A percentile compares a stretch with the other conserved stretches of the same genome.
Conservation (phyloP, 2,329 filamentous ascomycete species). For the Botrytis tulipae region DNA sequence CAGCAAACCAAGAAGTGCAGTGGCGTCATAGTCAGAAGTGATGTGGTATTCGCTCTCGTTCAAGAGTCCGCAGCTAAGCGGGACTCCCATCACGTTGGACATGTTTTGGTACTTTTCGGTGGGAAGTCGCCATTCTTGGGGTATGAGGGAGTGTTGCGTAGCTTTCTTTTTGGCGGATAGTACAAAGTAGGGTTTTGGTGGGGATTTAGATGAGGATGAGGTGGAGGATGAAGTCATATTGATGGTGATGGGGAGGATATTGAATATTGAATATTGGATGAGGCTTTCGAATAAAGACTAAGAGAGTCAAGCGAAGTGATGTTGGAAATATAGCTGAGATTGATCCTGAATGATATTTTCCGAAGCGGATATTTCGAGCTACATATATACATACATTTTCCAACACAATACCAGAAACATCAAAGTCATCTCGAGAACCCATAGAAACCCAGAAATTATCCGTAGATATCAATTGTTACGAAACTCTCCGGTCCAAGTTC, state of each 20-base stretch:
- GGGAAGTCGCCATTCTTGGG: not conserved
- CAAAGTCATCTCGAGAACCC: not conserved
- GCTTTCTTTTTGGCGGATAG: not conserved
- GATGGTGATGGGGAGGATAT: not conserved
- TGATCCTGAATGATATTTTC: not conserved
- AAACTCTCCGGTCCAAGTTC: not conserved
- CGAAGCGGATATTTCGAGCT: not conserved
- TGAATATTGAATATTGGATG: not conserved
- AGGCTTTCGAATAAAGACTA: not conserved
- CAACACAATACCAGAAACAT: not conserved
- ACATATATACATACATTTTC: not conserved
- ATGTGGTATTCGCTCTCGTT: slow-evolving; percentile 24
- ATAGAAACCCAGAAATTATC: not conserved
- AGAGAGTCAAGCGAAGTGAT: not conserved
- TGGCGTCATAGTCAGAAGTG: slow-evolving; percentile 33
- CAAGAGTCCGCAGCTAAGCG: not conserved
- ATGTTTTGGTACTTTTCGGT: not conserved
- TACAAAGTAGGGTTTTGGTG: not conserved
- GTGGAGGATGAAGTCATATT: not conserved
- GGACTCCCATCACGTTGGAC: not conserved
- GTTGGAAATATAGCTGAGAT: not conserved
- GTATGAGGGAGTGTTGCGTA: not conserved
- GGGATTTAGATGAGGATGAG: not conserved
- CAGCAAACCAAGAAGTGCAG: slow-evolving; percentile 27
- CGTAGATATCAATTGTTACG: not conserved